Conservation (phyloP, 495 filamentous ascomycete genomes). For the Aspergillus baeticus region DNA sequence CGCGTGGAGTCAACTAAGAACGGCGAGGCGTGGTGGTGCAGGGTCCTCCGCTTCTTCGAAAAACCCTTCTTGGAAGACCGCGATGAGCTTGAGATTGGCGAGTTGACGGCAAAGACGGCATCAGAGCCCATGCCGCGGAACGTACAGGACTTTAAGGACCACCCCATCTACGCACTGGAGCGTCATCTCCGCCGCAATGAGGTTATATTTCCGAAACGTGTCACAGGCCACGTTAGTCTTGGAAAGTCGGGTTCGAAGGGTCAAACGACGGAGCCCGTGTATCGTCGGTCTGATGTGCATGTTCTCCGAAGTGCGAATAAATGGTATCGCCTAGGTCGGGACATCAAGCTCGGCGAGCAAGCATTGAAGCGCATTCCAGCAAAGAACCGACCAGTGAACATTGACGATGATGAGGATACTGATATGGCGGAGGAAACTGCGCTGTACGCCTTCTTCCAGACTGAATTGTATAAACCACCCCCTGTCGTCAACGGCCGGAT, state of each 20-base stretch:
- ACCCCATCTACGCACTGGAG: constrained; percentile 86
- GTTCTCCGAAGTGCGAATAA: constrained; percentile 70
- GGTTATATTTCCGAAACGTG: constrained; percentile 66
- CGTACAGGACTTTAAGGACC: constrained; percentile 87
- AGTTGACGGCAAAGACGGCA: constrained; percentile 66
- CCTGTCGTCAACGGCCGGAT: constrained; percentile 72
- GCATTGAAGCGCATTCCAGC: constrained; percentile 68
- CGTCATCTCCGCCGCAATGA: constrained; percentile 84
- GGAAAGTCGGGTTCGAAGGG: constrained; percentile 60
- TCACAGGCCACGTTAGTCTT: constrained; percentile 73
- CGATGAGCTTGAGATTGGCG: constrained; percentile 78
- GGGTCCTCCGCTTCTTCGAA: constrained; percentile 58
- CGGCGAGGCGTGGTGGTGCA: constrained; percentile 73
- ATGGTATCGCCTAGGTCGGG: constrained; percentile 85
- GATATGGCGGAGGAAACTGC: constrained; percentile 42
- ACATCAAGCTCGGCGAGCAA: constrained; percentile 70
- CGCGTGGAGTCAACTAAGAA: constrained; percentile 68
- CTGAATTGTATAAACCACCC: constrained; percentile 69
- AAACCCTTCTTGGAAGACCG: constrained; percentile 57
- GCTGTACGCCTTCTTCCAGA: constrained; percentile 76
- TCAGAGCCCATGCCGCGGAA: constrained; percentile 87
- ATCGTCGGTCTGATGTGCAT: constrained; percentile 76
- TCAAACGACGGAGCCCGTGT: constrained; percentile 62
- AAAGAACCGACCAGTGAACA: constrained; percentile 34
- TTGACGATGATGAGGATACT: constrained; percentile 41